Base-by-base conservation (phyloP, 2,329 filamentous ascomycete genomes). In the Nothophoma quercina region DNA sequence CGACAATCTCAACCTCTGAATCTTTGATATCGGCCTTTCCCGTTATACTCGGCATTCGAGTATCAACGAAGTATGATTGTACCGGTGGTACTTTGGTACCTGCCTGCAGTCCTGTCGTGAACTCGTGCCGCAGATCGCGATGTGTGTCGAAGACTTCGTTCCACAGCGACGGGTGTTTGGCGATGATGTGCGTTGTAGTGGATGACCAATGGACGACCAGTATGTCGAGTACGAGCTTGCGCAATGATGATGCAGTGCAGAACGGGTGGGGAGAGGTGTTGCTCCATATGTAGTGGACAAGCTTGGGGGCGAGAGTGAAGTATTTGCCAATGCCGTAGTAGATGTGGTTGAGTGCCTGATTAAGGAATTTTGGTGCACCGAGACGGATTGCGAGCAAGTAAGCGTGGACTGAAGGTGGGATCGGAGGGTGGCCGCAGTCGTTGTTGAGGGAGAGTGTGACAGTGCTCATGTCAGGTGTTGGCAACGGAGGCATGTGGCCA, bases 321-420 rank as follows among this genome's bases (percentile, higher is more conserved):
- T 48, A 16, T 1, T 8, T 12, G 4, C 64, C 63, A 2, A 65
- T 49, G 1, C 33, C 45, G 2, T 25, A 5, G 22, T 58, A 54
- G 12, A 65, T 54, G n/a, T 51, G 55, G 0, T 22, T 5, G 9
- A 60, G 57, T 5, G 56, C 43, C 19, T 60, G 35, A 25, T 65
- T 65, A 36, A 59, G 52, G 52, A 68, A 68, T 2, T 12, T 2
- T 0, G 18, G 5, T 2, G 61, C 41, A 16, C 44, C 25, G 36
- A 66, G 52, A 16, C 43, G 49, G 7, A 53, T 29, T 8, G 51
- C 59, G n/a, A 65, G 55, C 1, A 65, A 32, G 54, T 58, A 63
- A n/a, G 63, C 62, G 4, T 39, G 54, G 15, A 65, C 29, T 4
- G 51, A 59, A 10, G 51, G 38, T 1, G 51, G 52, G 26, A 58